phyloP scores from a whole-genome alignment of 768 basidiomycete species.

The Xerocomellus amylosporus region DNA sequence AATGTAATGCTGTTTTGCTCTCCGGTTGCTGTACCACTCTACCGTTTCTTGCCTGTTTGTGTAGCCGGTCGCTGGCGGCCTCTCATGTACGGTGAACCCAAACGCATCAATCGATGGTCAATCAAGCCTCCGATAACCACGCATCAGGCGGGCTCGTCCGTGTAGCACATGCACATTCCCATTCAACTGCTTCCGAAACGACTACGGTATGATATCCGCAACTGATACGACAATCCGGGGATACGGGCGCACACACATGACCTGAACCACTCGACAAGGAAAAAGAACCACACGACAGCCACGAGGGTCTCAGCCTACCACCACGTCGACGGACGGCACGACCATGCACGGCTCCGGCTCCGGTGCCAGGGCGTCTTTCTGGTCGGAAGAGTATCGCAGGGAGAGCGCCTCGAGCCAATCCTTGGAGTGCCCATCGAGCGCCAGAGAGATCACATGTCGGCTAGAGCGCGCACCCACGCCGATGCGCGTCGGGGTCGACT shows the following conservation, averaged over 20 bases:
- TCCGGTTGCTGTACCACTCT: not conserved
- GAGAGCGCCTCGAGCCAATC: slow-evolving; percentile 24
- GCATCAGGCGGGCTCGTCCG: not conserved
- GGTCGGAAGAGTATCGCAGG: slow-evolving; percentile 3
- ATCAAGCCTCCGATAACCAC: no score
- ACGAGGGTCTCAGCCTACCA: not conserved
- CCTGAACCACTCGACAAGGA: not conserved
- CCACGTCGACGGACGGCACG: not conserved
- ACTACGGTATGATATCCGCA: not conserved
- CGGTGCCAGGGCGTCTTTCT: not conserved
- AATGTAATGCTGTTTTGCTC: not conserved
- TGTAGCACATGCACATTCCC: not conserved
- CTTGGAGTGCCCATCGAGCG: slow-evolving; percentile 5
- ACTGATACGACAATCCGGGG: not conserved
- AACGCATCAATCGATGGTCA: no score
- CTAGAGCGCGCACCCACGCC: not conserved
- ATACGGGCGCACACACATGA: not conserved
- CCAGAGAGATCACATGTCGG: slow-evolving; percentile 7
- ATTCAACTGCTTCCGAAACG: not conserved
- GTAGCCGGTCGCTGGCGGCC: no score
- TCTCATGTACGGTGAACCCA: no score
- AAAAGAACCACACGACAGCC: not conserved
- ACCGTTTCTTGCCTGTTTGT: not conserved
- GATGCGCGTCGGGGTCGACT: slow-evolving; percentile 18
- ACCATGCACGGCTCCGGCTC: no score